These are phyloP conservation scores for Fomitopsis schrenkii DNA, from an alignment of 1,284 basidiomycete genomes.

Conservation along the genomic window DNA sequence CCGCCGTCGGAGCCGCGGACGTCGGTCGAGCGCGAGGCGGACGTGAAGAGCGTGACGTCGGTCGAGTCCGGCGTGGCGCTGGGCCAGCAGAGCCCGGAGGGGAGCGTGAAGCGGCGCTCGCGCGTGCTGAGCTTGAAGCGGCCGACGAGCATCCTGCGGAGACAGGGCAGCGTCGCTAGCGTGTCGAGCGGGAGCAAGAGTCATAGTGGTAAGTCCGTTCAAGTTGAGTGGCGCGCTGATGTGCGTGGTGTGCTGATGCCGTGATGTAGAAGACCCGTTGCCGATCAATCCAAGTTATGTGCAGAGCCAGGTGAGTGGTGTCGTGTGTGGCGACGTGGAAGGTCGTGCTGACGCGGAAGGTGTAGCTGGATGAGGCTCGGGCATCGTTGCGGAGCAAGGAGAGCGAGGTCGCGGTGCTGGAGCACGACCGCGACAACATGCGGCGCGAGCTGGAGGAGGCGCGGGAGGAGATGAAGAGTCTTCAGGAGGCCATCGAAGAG, in stretches of 20 bases:
- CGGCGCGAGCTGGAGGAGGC: not conserved
- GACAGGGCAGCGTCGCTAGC: not conserved
- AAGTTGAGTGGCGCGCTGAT: not conserved
- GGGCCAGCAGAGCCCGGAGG: not conserved
- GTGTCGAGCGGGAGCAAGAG: conserved; percentile 1
- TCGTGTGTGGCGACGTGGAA: too few relatives aligned
- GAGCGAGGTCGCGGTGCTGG: not conserved
- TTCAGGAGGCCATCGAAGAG: not conserved
- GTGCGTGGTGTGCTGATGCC: not conserved
- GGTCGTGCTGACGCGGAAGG: not conserved
- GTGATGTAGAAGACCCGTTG: not conserved
- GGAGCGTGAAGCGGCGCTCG: not conserved
- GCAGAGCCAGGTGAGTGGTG: not conserved
- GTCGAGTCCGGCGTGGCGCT: not conserved
- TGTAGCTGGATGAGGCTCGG: not conserved
- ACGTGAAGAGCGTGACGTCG: conserved; percentile 1
- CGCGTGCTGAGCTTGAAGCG: not conserved
- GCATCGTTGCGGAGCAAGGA: not conserved
- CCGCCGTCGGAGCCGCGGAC: not conserved
- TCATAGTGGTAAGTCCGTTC: not conserved
- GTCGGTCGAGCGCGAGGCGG: not conserved
- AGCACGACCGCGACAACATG: not conserved
- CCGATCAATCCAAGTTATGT: not conserved
- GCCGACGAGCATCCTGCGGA: not conserved
- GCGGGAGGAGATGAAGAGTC: not conserved